A percentile compares a stretch with the other conserved stretches of the same genome.
Evolutionary conservation across 2,329 filamentous ascomycete genomes (phyloP).

Genomic region (Xylaria polymorpha): DNA sequence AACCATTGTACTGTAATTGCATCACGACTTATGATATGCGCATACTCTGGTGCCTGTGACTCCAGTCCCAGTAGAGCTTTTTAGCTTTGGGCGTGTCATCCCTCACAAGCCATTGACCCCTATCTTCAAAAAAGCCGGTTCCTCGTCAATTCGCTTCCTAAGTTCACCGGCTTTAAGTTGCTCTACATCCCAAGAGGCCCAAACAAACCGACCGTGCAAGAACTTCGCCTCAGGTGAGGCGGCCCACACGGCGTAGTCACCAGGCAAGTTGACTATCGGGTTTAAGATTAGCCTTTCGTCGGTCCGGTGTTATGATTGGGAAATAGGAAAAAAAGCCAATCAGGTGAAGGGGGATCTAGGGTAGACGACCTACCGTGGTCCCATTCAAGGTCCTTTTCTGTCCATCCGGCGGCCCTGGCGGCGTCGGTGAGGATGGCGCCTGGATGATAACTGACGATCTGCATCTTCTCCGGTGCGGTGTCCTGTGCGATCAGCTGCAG

Average conservation of each 20-base stretch:
- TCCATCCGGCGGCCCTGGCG: slow-evolving; percentile 41
- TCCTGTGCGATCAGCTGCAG: slow-evolving; percentile 56
- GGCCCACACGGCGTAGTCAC: slow-evolving; percentile 54
- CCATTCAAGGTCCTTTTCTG: slow-evolving; percentile 43
- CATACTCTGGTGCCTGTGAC: background rate
- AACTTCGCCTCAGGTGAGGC: slow-evolving; percentile 54
- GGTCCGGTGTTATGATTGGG: too few relatives aligned
- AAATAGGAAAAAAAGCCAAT: background rate
- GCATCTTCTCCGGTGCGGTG: slow-evolving; percentile 49
- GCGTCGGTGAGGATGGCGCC: slow-evolving; percentile 53
- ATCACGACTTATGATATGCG: slow-evolving; percentile 1
- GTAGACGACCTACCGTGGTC: slow-evolving; percentile 46
- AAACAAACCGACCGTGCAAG: slow-evolving; percentile 53
- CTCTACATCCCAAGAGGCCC: slow-evolving; percentile 56
- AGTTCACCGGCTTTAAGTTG: slow-evolving; percentile 49
- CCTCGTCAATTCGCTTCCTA: slow-evolving; percentile 45
- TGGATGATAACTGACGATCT: slow-evolving; percentile 56
- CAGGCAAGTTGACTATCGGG: slow-evolving; percentile 48
- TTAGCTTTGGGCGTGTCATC: background rate
- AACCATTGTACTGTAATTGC: slow-evolving; percentile 17
- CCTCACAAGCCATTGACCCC: slow-evolving; percentile 40
- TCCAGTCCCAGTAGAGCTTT: background rate
- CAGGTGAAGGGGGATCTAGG: background rate
- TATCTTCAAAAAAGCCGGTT: slow-evolving; percentile 41
- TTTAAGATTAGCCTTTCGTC: slow-evolving; percentile 6